These are phyloP conservation scores for Tuber umbilicatum DNA, from an alignment of 495 filamentous ascomycete genomes.

Conservation along the genomic window DNA sequence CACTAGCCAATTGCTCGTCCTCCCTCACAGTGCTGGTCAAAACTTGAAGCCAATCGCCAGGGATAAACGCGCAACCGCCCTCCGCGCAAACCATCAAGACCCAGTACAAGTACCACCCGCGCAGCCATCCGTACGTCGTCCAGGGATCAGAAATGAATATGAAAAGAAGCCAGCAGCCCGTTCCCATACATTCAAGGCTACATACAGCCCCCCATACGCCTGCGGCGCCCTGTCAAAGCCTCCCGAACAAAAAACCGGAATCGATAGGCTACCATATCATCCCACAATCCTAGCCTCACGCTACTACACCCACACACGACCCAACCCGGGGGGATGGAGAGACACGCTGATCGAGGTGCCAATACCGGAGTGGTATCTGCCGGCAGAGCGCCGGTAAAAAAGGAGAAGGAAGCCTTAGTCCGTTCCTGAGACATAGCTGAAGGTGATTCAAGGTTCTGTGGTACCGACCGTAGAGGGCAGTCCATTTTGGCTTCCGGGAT, in stretches of 20 bases:
- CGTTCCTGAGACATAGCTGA: background rate
- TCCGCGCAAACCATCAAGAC: background rate
- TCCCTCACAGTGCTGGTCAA: background rate
- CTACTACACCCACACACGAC: background rate
- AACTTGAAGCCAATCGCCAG: background rate
- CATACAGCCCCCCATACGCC: background rate
- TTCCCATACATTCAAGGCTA: background rate
- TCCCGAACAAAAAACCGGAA: background rate
- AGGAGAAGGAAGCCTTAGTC: background rate
- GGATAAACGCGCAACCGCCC: background rate
- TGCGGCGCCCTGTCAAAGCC: background rate
- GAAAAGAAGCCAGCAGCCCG: background rate
- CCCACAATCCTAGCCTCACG: background rate
- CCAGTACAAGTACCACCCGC: background rate
- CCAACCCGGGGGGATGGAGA: background rate
- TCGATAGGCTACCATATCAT: background rate
- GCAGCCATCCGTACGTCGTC: background rate
- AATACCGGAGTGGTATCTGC: background rate
- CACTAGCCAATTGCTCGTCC: background rate
- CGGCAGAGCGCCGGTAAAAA: background rate
- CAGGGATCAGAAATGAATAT: background rate
- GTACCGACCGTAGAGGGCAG: background rate
- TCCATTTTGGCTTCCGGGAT: background rate
- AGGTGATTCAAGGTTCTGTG: background rate
- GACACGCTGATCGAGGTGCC: background rate